phyloP scores from a whole-genome alignment of 306 rosid genomes.

The Glycine soja region DNA sequence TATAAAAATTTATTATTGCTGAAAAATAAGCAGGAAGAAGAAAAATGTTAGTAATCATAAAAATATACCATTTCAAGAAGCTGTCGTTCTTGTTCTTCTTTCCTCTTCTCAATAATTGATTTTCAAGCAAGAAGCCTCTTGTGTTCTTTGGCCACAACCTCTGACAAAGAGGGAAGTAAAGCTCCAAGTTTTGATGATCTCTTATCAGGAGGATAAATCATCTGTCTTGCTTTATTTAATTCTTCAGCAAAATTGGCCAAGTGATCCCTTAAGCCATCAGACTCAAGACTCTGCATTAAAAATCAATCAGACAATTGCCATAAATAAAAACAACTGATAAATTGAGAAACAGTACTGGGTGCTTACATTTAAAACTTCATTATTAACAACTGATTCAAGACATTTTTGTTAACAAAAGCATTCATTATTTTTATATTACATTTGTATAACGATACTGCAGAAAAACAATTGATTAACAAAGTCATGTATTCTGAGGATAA shows the following conservation, averaged over 20 bases:
- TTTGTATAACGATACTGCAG: not conserved
- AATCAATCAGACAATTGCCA: constrained; percentile 33
- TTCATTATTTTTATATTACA: not conserved
- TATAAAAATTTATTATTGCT: not conserved
- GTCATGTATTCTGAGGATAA: not conserved
- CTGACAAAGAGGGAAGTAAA: constrained; percentile 71
- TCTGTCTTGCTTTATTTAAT: constrained; percentile 75
- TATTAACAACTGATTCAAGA: not conserved
- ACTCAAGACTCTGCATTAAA: constrained; percentile 77
- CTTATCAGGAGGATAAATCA: constrained; percentile 76
- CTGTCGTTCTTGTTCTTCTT: constrained; percentile 98
- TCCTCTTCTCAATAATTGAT: constrained; percentile 88
- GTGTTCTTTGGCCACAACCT: constrained; percentile 88
- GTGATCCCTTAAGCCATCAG: constrained; percentile 79
- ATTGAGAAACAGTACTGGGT: not conserved
- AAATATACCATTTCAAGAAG: no score
- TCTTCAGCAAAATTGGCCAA: constrained; percentile 76
- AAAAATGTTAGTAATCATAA: not conserved
- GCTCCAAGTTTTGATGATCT: constrained; percentile 66
- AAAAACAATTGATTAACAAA: constrained; percentile 6
- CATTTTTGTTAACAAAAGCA: not conserved
- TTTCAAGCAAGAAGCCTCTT: constrained; percentile 95
- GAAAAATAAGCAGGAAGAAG: not conserved
- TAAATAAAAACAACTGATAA: not conserved
- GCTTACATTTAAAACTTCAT: not conserved